phyloP scores from a whole-genome alignment of 78 protist species.

The Carpediemonas membranifera region DNA sequence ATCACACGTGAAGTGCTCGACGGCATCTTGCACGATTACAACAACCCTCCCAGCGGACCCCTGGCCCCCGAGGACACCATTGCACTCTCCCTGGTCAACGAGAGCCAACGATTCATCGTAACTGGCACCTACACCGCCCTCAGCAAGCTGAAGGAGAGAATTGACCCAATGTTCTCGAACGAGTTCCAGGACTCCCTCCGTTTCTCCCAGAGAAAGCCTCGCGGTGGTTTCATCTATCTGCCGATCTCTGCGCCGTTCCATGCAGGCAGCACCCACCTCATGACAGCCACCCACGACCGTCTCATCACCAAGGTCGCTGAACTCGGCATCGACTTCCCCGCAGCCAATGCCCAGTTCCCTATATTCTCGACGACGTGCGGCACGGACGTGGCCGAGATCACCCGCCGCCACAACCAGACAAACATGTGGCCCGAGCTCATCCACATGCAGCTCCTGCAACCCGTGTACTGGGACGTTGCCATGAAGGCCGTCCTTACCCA shows the following conservation, averaged over 20 bases:
- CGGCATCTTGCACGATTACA: too few relatives aligned
- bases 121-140: too few relatives aligned
- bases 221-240: constrained; percentile 16
- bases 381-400: constrained; percentile 12
- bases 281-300: not conserved
- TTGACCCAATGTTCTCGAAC: constrained; percentile 13
- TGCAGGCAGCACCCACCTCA: constrained; percentile 7
- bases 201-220: constrained; percentile 29
- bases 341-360: not conserved
- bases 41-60: too few relatives aligned
- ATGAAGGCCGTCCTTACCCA: not conserved
- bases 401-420: too few relatives aligned
- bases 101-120: too few relatives aligned
- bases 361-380: not conserved
- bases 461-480: constrained; percentile 13
- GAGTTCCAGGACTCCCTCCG: constrained; percentile 31
- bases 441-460: too few relatives aligned
- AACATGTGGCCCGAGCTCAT: too few relatives aligned
- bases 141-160: not conserved
- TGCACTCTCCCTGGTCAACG: too few relatives aligned
- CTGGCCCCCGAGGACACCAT: too few relatives aligned
- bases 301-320: not conserved
- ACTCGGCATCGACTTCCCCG: not conserved
- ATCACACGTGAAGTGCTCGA: too few relatives aligned
- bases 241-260: constrained; percentile 44